A percentile compares a stretch with the other conserved stretches of the same genome.
phyloP scores from a whole-genome alignment of 2,329 filamentous ascomycete genomes.

The Cladosporium sp. region DNA sequence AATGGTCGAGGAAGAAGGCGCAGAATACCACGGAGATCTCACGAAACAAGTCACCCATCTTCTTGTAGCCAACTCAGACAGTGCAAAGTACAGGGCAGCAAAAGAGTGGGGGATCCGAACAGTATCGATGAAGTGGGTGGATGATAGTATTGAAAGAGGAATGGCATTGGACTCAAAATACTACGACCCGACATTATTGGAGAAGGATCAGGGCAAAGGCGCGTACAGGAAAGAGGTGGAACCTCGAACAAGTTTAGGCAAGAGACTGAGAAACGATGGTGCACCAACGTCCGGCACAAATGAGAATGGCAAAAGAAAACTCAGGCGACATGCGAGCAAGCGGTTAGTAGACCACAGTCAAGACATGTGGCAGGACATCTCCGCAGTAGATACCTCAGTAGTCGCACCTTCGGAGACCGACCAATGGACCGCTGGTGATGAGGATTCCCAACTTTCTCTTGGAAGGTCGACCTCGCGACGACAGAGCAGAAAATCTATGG shows the following conservation, averaged over 20 bases:
- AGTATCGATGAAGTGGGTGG: constrained; percentile 79
- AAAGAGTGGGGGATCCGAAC: constrained; percentile 73
- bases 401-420: constrained; percentile 19
- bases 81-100: constrained; percentile 84
- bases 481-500: constrained; percentile 32
- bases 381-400: constrained; percentile 37
- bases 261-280: constrained; percentile 53
- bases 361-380: constrained; percentile 86
- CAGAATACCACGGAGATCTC: constrained; percentile 80
- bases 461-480: constrained; percentile 31
- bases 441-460: constrained; percentile 16
- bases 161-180: constrained; percentile 86
- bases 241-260: constrained; percentile 47
- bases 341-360: constrained; percentile 76
- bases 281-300: constrained; percentile 22
- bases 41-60: constrained; percentile 84
- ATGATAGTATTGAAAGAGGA: constrained; percentile 74
- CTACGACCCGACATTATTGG: constrained; percentile 70
- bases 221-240: constrained; percentile 56
- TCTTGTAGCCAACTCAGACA: constrained; percentile 67
- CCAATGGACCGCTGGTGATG: constrained; percentile 20
- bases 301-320: constrained; percentile 61
- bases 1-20: constrained; percentile 56
- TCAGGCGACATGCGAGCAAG: constrained; percentile 81
- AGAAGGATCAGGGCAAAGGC: constrained; percentile 67